A percentile compares a stretch with the other conserved stretches of the same genome.
Evolutionary conservation across 2,329 filamentous ascomycete genomes (phyloP).

Genomic region (Fusarium pseudoanthophilum): DNA sequence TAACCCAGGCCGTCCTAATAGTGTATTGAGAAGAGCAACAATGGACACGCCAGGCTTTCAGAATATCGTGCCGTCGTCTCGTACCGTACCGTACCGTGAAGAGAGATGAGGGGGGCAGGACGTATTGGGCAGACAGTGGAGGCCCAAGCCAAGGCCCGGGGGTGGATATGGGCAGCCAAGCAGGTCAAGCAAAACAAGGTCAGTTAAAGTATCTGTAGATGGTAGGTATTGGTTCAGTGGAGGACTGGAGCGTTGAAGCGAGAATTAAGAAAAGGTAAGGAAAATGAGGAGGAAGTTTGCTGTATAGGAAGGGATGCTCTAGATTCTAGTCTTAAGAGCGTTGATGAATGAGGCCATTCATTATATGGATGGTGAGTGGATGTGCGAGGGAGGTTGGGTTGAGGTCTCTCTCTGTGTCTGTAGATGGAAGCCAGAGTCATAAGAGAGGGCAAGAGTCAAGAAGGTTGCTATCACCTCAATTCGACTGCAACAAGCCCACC

Average conservation of each 20-base stretch:
- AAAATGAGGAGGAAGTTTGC: background rate
- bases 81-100: background rate
- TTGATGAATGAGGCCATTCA: constrained; percentile 12
- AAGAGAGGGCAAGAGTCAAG: constrained; percentile 4
- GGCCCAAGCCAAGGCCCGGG: constrained; percentile 44
- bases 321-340: constrained; percentile 11
- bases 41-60: constrained; percentile 12
- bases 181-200: background rate
- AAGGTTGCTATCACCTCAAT: background rate
- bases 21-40: constrained; percentile 7
- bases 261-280: background rate
- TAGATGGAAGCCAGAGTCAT: background rate
- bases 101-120: constrained; percentile 36
- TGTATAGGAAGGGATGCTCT: constrained; percentile 7
- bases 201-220: background rate
- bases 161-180: constrained; percentile 19
- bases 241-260: constrained; percentile 17
- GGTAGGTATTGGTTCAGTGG: constrained; percentile 1
- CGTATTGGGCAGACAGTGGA: constrained; percentile 44
- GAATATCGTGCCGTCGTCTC: constrained; percentile 7
- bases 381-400: background rate
- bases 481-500: background rate
- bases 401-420: background rate
- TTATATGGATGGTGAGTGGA: constrained; percentile 1
- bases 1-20: constrained; percentile 19